Base-by-base conservation (phyloP, 2,329 filamentous ascomycete species). In the Microthyrium microscopicum region DNA sequence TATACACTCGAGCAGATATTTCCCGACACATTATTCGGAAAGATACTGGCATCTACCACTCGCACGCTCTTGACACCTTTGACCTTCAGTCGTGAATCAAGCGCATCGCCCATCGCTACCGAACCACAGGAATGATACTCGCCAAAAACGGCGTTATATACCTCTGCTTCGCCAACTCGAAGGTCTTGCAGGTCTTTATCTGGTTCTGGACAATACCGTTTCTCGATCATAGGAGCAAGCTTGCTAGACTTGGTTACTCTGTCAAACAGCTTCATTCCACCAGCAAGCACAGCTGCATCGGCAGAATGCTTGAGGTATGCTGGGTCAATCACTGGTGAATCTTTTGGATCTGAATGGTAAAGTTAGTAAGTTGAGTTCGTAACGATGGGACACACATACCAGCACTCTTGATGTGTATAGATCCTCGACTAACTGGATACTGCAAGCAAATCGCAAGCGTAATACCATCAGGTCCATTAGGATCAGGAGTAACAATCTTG, bases 211-310 rank as follows among this genome's bases (percentile, higher is more conserved):
- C 49, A 54, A 1, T 49, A 41, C 5, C 56, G 49, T 20, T 40
- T 39, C 1, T 40, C 34, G 26, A 69, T 57, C 11, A 51, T 58
- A 9, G 56, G 43, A 0, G 50, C 50, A 20, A 68, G 58, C 0
- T 49, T 48, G 1, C 55, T 46, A 8, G 55, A 56, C 11, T 57
- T 44, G 4, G 54, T 52, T 48, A 68, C 60, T 15, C 54, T 47
- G 1, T 60, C 50, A 5, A 59, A 37, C 30, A 68, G 47, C 18
- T 46, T 42, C 12, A 54, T 33, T 7, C 51, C 46, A 6, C 46
- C 46, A 17, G 46, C 47, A 15, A 47, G 38, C 7, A 51, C 40
- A 31, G 46, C 44, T 6, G 43, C 27, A 33, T 54, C 50, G 26
- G 47, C 36, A 6, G 46, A 46, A 32, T 52, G 44, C 12, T 37